Base-by-base conservation (phyloP, 192 early-diverging fungal genomes). In the Coemansia sp. region DNA sequence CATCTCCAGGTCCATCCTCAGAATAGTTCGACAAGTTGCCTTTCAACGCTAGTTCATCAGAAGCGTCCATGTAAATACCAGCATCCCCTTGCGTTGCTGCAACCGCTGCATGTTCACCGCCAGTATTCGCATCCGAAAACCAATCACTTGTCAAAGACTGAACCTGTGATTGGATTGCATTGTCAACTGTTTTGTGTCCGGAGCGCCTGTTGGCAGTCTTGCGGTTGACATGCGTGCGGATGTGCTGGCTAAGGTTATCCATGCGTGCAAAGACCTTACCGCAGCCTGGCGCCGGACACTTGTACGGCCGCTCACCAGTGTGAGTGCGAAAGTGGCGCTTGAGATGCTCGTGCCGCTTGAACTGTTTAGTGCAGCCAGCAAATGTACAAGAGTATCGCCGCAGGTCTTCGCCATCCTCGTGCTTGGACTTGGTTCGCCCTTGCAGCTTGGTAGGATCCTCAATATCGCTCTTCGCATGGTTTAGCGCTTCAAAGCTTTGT, bases 251-350 rank as follows among this genome's bases (percentile, higher is more conserved):
- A 19, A 92, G 74, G 14, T 86, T 88, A 68, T 91, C 91, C 31
- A 86, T 87, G n/a, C 89, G 84, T 25, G 88, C 87, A 81, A 92
- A 92, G 41, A 73, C 81, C 64, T 90, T 91, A 27, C 74, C 85
- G 56, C 90, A 92, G 38, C 83, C 88, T 9, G 82, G 76, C 2
- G 85, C 81, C 10, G 68, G 66, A 56, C 90, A 92, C 41, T 82
- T 67, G 78, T 88, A 90, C 1, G 90, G 90, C 49, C 85, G 82
- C 69, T 92, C 90, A 28, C 90, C 90, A 14, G 88, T 92, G 62
- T 92, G 89, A 0, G 86, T 89, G 3, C 88, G 84, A 50, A 87
- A 80, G 65, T 92, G 90, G 27, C 89, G 83, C 51, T 86, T 91
- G 67, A 89, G 82, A 58, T 92, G 90, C 71, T 90, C 90, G 14